Evolutionary conservation across 768 basidiomycete genomes (phyloP), one percentile per base, ranked within the genome.

Genomic region (Favolaschia claudopus): DNA sequence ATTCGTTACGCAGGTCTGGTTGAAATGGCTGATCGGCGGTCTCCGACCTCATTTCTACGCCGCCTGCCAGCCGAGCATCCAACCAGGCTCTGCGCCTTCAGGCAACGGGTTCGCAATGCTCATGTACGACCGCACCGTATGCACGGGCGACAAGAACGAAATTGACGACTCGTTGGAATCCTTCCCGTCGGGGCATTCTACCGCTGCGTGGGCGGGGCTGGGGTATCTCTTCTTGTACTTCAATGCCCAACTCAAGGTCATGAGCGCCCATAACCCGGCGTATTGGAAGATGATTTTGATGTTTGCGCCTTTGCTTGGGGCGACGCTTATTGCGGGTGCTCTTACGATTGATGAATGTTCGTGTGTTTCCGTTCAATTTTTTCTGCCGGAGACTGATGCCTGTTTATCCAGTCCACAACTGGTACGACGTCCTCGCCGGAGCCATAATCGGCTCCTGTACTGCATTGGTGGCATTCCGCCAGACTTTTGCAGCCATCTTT

Each of bases 271-370:
- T 69, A 83, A 85, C 57, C 81, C 84, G 2, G 82, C 83, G 33
- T 86, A 85, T 69, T 87, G 85, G 86, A 87, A 86, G 69, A 82
- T 84, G 80, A 72, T 87, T 57, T 62, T 85, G 22, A 78, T 85
- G 62, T 82, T 87, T 55, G 79, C 82, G 5, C 85, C 85, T 27
- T 60, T 87, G 5, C 78, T 84, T 42, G 85, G 85, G 14, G 85
- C 85, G 0, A 76, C 73, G 24, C 74, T 88, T 39, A 87, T 87
- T 58, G 80, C 82, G 1, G 84, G 82, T 5, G 78, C 82, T 9
- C 68, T 86, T 58, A 86, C 83, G 3, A 82, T 86, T 34, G 85
- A 87, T 68, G 78, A 85, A 72, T 80, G 79, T 78, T 63, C 48
- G 81, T 71, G n/a, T 38, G 22, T 19, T 29, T 13, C 25, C 6